Percentiles rank a stretch among this genome's conserved stretches.
phyloP scores from a whole-genome alignment of 805 yeast genomes.

The Pichia thaimueangensis region DNA sequence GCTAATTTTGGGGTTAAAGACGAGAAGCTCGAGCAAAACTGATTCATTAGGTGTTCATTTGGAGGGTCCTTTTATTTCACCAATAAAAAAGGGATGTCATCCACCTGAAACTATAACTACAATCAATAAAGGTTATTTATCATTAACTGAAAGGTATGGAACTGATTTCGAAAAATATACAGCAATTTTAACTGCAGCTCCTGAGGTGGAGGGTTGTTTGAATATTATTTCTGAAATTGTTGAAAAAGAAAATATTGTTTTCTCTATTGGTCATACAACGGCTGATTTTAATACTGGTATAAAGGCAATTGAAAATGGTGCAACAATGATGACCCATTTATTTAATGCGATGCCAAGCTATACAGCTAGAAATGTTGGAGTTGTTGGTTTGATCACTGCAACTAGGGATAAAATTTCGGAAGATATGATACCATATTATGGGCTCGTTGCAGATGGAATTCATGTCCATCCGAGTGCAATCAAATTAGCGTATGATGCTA shows the following conservation, averaged over 20 bases:
- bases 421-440: slow-evolving; percentile 40
- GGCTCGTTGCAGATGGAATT: slow-evolving; percentile 52
- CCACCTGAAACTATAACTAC: slow-evolving; percentile 8
- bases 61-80: slow-evolving; percentile 53
- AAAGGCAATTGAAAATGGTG: slow-evolving; percentile 44
- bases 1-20: slow-evolving; percentile 33
- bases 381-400: slow-evolving; percentile 40
- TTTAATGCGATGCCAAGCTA: slow-evolving; percentile 59
- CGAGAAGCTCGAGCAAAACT: slow-evolving; percentile 29
- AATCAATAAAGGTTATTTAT: slow-evolving; percentile 3
- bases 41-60: slow-evolving; percentile 54
- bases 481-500: slow-evolving; percentile 42
- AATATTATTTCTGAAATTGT: slow-evolving; percentile 33
- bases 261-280: slow-evolving; percentile 44
- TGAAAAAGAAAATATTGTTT: slow-evolving; percentile 28
- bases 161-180: slow-evolving; percentile 11
- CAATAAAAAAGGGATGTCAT: slow-evolving; percentile 45
- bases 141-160: slow-evolving; percentile 8
- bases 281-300: slow-evolving; percentile 30
- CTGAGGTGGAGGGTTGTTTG: slow-evolving; percentile 41
- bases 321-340: slow-evolving; percentile 54
- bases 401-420: slow-evolving; percentile 9
- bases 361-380: slow-evolving; percentile 53
- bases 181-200: slow-evolving; percentile 43
- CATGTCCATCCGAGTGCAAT: slow-evolving; percentile 53